Percentiles rank a stretch among this genome's conserved stretches.
Conservation (phyloP, 495 filamentous ascomycete species). For the Aspergillus saccharolyticus region DNA sequence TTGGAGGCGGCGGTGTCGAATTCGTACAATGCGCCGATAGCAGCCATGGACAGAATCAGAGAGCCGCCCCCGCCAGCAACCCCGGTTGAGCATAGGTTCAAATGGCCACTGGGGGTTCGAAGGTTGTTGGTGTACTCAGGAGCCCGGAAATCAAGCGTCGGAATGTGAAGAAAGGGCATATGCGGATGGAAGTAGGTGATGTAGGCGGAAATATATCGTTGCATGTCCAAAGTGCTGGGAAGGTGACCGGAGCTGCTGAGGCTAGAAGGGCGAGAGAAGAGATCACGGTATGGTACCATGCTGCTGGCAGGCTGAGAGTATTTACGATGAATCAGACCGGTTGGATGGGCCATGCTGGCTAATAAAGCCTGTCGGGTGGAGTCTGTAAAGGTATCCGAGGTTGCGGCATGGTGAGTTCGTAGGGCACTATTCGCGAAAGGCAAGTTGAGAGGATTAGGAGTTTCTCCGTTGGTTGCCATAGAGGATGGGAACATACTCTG, state of each 20-base stretch:
- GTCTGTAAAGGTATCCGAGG: conserved; percentile 85
- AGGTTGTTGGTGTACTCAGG: conserved; percentile 60
- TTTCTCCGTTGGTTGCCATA: conserved; percentile 52
- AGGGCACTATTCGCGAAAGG: conserved; percentile 49
- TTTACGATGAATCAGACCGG: conserved; percentile 68
- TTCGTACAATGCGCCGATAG: conserved; percentile 94
- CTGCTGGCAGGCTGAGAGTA: conserved; percentile 66
- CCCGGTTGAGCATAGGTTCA: conserved; percentile 54
- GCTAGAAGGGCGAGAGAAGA: conserved; percentile 41
- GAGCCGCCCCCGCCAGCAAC: conserved; percentile 81
- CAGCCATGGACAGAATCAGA: conserved; percentile 90
- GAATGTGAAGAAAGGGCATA: conserved; percentile 86
- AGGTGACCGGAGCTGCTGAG: conserved; percentile 53
- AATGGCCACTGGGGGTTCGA: conserved; percentile 47
- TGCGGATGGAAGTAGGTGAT: conserved; percentile 94
- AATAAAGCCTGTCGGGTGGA: conserved; percentile 84
- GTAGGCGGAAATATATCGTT: conserved; percentile 88
- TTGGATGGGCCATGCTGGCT: conserved; percentile 72
- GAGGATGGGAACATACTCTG: conserved; percentile 54
- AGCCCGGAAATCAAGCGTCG: conserved; percentile 86
- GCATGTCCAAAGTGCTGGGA: conserved; percentile 86
- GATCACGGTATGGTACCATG: conserved; percentile 39
- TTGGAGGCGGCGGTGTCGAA: conserved; percentile 72
- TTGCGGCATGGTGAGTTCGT: conserved; percentile 58
- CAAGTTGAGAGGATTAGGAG: conserved; percentile 51